phyloP scores from a whole-genome alignment of 345 rosid species.

The Durio zibethinus region DNA sequence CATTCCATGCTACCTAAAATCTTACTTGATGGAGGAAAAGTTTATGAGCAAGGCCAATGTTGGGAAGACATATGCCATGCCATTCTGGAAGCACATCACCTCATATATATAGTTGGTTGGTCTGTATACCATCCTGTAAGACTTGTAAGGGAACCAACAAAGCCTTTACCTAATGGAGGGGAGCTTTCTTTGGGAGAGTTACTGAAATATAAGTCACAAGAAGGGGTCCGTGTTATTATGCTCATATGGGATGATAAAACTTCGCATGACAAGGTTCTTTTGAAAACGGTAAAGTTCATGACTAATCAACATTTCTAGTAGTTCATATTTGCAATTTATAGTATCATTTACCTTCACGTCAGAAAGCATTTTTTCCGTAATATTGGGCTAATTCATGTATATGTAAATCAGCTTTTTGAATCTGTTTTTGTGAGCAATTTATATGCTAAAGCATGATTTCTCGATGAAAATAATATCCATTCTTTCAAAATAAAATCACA shows the following conservation, averaged over 20 bases:
- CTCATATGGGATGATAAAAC: conserved; percentile 77
- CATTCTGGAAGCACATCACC: conserved; percentile 58
- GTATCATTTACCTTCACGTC: not conserved
- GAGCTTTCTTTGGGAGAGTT: conserved; percentile 60
- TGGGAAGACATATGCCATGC: conserved; percentile 81
- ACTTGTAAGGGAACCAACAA: conserved; percentile 63
- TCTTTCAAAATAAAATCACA: not conserved
- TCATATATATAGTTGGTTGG: conserved; percentile 66
- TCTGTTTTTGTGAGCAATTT: not conserved
- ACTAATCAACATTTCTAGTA: not conserved
- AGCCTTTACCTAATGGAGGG: conserved; percentile 50
- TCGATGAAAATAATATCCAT: not conserved
- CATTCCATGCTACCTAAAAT: conserved; percentile 45
- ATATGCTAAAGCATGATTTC: not conserved
- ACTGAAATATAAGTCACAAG: conserved; percentile 60
- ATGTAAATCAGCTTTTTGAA: not conserved
- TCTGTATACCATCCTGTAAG: conserved; percentile 53
- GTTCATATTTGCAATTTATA: not conserved
- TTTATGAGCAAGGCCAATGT: conserved; percentile 48
- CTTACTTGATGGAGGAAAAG: conserved; percentile 49
- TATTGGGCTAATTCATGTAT: not conserved
- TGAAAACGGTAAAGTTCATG: conserved; percentile 46
- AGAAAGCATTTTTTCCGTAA: not conserved
- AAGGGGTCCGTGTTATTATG: conserved; percentile 65
- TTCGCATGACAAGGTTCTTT: conserved; percentile 55